A percentile compares a stretch with the other conserved stretches of the same genome.
Evolutionary conservation across 2,329 filamentous ascomycete genomes (phyloP).

Genomic region (Setomelanomma holmii): DNA sequence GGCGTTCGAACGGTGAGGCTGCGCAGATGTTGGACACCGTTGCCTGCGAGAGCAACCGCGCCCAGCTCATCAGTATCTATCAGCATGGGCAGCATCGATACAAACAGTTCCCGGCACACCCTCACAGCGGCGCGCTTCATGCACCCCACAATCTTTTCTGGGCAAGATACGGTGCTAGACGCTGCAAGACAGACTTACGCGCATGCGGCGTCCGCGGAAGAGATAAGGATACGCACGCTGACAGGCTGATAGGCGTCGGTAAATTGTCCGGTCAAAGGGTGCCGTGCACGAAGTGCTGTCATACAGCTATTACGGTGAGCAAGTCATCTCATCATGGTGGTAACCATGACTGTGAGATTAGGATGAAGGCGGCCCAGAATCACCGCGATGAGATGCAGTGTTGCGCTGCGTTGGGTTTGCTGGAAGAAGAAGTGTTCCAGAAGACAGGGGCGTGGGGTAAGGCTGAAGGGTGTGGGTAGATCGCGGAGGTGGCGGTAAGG

Average conservation of each 20-base stretch:
- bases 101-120: not conserved
- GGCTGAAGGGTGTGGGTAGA: not conserved
- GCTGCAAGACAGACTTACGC: slow-evolving; percentile 32
- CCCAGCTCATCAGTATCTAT: no score
- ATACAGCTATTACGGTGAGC: not conserved
- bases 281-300: slow-evolving; percentile 1
- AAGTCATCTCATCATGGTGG: not conserved
- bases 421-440: not conserved
- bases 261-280: not conserved
- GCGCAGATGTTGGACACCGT: no score
- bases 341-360: not conserved
- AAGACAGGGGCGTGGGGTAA: not conserved
- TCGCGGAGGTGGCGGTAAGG: not conserved
- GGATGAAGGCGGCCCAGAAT: not conserved
- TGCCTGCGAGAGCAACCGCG: no score
- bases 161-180: slow-evolving; percentile 6
- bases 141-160: slow-evolving; percentile 3
- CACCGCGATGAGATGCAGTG: not conserved
- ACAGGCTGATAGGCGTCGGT: slow-evolving; percentile 24
- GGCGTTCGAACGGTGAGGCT: not conserved
- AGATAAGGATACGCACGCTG: slow-evolving; percentile 38
- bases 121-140: not conserved
- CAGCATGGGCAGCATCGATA: not conserved
- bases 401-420: not conserved
- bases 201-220: slow-evolving; percentile 16